Conservation (phyloP, 208 protist genomes). For the Trypanosoma melophagium region DNA sequence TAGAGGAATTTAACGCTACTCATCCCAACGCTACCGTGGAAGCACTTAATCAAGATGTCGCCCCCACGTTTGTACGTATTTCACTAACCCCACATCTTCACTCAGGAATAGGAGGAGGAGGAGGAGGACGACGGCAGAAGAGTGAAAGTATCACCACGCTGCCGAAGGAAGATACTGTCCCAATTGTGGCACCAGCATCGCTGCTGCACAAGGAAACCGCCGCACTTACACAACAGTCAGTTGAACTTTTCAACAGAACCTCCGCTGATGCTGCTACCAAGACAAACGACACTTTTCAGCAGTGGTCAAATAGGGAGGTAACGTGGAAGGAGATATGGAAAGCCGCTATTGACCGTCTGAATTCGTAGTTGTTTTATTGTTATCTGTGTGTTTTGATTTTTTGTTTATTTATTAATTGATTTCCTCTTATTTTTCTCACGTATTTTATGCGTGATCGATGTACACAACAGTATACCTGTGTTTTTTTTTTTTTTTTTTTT, state of each 20-base stretch:
- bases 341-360: slow-evolving; percentile 48
- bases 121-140: slow-evolving; percentile 4
- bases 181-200: slow-evolving; percentile 54
- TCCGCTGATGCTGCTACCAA: slow-evolving; percentile 41
- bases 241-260: slow-evolving; percentile 41
- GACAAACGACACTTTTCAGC: slow-evolving; percentile 45
- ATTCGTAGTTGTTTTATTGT: slow-evolving; percentile 1
- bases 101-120: background rate
- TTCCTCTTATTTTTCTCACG: background rate
- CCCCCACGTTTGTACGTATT: slow-evolving; percentile 33
- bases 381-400: slow-evolving; percentile 1
- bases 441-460: background rate
- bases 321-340: slow-evolving; percentile 63
- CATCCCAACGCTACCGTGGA: slow-evolving; percentile 42
- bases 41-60: slow-evolving; percentile 5
- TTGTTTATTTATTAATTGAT: background rate
- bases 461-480: background rate
- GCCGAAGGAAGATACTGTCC: background rate
- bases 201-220: slow-evolving; percentile 61
- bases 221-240: slow-evolving; percentile 47
- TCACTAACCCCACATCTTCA: background rate
- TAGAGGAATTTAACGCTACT: slow-evolving; percentile 54
- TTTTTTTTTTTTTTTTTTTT: slow-evolving; percentile 5
- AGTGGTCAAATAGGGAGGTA: slow-evolving; percentile 54
- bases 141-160: background rate